Evolutionary conservation across 106 monocot genomes (phyloP).

Genomic region (Gastrodia elata): DNA sequence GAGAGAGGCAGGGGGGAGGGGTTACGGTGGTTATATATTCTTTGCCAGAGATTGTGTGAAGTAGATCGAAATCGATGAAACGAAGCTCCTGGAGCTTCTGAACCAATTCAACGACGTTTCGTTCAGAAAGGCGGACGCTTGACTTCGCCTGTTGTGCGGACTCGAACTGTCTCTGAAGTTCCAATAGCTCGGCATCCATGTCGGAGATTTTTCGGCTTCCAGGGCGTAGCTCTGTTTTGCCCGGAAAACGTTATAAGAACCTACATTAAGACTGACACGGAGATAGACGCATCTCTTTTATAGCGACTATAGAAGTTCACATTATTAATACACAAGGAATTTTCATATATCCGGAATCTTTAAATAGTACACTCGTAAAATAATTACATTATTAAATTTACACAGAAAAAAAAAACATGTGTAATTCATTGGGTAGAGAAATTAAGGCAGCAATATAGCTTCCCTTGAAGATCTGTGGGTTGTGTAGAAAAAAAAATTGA

Average conservation of each 20-base stretch:
- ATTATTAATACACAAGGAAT: too few species aligned
- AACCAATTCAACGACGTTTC: slow-evolving; percentile 91
- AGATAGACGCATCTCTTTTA: too few species aligned
- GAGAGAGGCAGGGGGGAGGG: neutral
- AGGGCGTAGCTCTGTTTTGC: neutral
- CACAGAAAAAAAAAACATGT: too few species aligned
- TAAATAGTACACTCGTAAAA: too few species aligned
- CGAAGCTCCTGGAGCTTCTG: slow-evolving; percentile 68
- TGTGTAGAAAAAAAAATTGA: too few species aligned
- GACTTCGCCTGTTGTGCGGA: slow-evolving; percentile 78
- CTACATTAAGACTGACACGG: too few species aligned
- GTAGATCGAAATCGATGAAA: slow-evolving; percentile 83
- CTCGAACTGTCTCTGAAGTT: slow-evolving; percentile 83
- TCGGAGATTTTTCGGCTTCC: neutral
- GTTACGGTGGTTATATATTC: slow-evolving; percentile 91
- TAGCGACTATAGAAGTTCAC: too few species aligned
- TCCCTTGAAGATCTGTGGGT: too few species aligned
- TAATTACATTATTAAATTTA: too few species aligned
- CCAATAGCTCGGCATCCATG: slow-evolving; percentile 89
- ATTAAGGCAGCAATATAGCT: too few species aligned
- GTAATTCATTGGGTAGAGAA: too few species aligned
- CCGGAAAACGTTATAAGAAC: neutral
- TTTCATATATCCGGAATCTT: too few species aligned
- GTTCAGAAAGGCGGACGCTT: slow-evolving; percentile 72
- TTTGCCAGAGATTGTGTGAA: slow-evolving; percentile 86